phyloP scores from a whole-genome alignment of 1,284 basidiomycete genomes.

The Laetiporus sulphureus region DNA sequence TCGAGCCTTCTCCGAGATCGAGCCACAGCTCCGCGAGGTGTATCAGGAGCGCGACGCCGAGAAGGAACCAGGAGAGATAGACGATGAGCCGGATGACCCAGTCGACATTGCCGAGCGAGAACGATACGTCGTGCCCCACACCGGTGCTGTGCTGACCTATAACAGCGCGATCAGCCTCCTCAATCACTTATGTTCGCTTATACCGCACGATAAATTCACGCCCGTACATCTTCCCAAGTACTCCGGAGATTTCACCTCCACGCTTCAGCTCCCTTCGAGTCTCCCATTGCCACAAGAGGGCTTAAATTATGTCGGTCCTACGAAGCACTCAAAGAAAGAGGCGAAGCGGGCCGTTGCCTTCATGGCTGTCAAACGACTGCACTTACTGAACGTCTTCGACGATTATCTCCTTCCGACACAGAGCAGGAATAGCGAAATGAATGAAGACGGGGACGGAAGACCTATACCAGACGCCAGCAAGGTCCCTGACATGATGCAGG shows the following conservation, averaged over 20 bases:
- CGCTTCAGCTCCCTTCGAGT: conserved; percentile 58
- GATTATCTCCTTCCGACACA: conserved; percentile 64
- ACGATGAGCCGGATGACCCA: conserved; percentile 36
- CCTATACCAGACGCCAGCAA: conserved; percentile 34
- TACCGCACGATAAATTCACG: conserved; percentile 68
- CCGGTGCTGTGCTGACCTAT: conserved; percentile 73
- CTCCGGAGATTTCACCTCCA: conserved; percentile 48
- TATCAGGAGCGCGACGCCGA: conserved; percentile 47
- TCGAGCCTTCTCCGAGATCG: conserved; percentile 46
- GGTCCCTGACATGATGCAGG: conserved; percentile 48
- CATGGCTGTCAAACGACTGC: conserved; percentile 60
- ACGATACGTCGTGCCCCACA: conserved; percentile 61
- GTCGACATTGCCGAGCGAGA: conserved; percentile 59
- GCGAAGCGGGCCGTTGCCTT: conserved; percentile 79
- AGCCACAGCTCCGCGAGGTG: conserved; percentile 53
- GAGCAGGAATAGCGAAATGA: conserved; percentile 35
- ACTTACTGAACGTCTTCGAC: conserved; percentile 69
- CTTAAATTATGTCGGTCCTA: conserved; percentile 50
- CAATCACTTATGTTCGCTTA: conserved; percentile 65
- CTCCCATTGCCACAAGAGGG: conserved; percentile 54
- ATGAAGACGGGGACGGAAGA: conserved; percentile 46
- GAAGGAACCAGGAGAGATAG: conserved; percentile 5
- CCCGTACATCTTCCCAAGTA: conserved; percentile 53
- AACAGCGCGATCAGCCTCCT: conserved; percentile 65
- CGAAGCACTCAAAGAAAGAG: conserved; percentile 61